Evolutionary conservation across 352 stramenopile species (phyloP).

Genomic region (Phytopythium helicoides): DNA sequence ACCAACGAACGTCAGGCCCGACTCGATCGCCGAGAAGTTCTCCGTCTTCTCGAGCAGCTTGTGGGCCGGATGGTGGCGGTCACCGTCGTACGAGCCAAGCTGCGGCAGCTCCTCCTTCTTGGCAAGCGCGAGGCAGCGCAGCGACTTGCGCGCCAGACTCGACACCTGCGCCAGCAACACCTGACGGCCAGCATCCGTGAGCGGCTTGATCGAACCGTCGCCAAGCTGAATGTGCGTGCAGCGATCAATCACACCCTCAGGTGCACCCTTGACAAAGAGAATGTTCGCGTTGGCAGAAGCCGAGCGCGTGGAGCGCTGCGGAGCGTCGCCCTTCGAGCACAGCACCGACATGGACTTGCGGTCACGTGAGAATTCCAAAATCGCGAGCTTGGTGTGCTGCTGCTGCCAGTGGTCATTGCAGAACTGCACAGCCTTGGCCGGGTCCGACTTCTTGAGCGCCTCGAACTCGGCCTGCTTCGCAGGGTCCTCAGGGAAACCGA

Average conservation of each 20-base stretch:
- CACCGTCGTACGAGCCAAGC: conserved; percentile 75
- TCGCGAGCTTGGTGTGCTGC: conserved; percentile 90
- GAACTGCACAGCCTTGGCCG: conserved; percentile 74
- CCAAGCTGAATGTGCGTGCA: conserved; percentile 93
- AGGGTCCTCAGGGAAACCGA: conserved; percentile 79
- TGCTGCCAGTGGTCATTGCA: conserved; percentile 79
- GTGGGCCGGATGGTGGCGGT: conserved; percentile 82
- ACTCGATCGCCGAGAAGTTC: conserved; percentile 95
- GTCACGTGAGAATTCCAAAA: conserved; percentile 96
- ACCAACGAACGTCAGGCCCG: conserved; percentile 95
- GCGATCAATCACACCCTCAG: conserved; percentile 95
- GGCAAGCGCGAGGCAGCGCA: conserved; percentile 96
- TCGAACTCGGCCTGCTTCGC: conserved; percentile 63
- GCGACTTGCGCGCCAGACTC: conserved; percentile 89
- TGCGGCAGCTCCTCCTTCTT: conserved; percentile 93
- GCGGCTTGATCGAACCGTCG: conserved; percentile 90
- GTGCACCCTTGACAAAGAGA: conserved; percentile 98
- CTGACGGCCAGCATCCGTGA: conserved; percentile 88
- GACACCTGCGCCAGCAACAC: conserved; percentile 91
- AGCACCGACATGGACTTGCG: conserved; percentile 99
- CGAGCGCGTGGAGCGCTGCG: conserved; percentile 58
- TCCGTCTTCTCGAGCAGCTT: conserved; percentile 80
- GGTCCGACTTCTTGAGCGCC: conserved; percentile 54
- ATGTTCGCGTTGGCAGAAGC: conserved; percentile 83
- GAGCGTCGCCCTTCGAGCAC: conserved; percentile 46